These are phyloP conservation scores for Fusarium sarcochroum DNA, from an alignment of 2,329 filamentous ascomycete species.

Conservation along the genomic window DNA sequence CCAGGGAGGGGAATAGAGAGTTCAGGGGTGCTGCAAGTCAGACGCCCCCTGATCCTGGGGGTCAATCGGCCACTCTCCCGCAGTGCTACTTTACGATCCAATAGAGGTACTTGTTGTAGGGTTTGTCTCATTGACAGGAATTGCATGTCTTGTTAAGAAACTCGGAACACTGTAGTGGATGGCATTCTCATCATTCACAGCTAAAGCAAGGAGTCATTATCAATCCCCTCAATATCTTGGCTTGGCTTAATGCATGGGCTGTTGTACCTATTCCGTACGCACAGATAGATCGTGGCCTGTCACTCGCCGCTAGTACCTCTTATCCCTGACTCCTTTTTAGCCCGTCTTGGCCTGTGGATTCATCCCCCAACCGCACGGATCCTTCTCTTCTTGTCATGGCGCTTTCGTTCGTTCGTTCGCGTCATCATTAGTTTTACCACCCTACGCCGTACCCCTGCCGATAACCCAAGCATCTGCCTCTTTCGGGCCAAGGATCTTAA, in stretches of 20 bases:
- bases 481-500: conserved; percentile 13
- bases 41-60: conserved; percentile 39
- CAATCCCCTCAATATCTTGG: neutral
- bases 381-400: neutral
- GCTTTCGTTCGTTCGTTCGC: conserved; percentile 16
- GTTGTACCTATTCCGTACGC: too few relatives aligned
- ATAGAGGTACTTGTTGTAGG: too few relatives aligned
- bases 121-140: conserved; percentile 12
- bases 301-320: conserved; percentile 3
- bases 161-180: neutral
- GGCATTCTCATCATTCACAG: conserved; percentile 26
- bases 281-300: neutral
- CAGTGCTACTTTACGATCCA: neutral
- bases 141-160: neutral
- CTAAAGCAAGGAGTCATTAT: neutral
- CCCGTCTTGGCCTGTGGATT: neutral
- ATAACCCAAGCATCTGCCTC: neutral
- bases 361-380: conserved; percentile 4
- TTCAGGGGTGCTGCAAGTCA: conserved; percentile 44
- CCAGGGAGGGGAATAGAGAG: conserved; percentile 15
- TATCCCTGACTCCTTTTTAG: too few relatives aligned
- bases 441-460: neutral
- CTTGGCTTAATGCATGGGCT: too few relatives aligned
- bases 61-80: conserved; percentile 36
- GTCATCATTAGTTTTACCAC: conserved; percentile 20